Evolutionary conservation across 2,329 filamentous ascomycete species (phyloP).

Genomic region (Hypoxylon sp.): DNA sequence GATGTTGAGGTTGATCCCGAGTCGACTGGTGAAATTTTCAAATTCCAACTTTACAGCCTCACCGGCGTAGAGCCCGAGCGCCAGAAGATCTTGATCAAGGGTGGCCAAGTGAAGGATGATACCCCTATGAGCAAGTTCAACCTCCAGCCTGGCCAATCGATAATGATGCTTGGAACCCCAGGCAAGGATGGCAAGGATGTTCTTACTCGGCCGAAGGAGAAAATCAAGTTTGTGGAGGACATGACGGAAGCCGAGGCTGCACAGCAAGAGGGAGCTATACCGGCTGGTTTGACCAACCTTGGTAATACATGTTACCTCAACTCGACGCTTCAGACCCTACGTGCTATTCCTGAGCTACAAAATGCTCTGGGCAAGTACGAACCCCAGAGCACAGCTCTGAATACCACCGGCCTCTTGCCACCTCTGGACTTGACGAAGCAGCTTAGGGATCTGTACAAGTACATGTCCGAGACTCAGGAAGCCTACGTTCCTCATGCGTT

Average conservation of each 20-base stretch:
- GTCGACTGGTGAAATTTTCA: conserved; percentile 91
- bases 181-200: conserved; percentile 70
- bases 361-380: conserved; percentile 76
- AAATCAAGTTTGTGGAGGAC: conserved; percentile 92
- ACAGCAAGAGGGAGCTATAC: conserved; percentile 83
- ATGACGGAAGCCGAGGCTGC: conserved; percentile 96
- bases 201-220: conserved; percentile 80
- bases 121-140: conserved; percentile 85
- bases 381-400: conserved; percentile 42
- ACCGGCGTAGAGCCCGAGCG: conserved; percentile 96
- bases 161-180: conserved; percentile 98
- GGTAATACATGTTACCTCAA: conserved; percentile 99
- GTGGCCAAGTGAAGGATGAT: conserved; percentile 95
- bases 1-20: conserved; percentile 90
- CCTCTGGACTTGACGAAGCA: conserved; percentile 80
- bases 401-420: conserved; percentile 54
- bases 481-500: conserved; percentile 89
- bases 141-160: conserved; percentile 85
- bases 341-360: conserved; percentile 91
- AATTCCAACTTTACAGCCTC: conserved; percentile 93
- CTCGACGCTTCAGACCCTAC: conserved; percentile 92
- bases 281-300: conserved; percentile 89
- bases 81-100: conserved; percentile 96
- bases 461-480: conserved; percentile 90
- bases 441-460: conserved; percentile 85